These are phyloP conservation scores for Botryosphaeria agaves DNA, from an alignment of 2,329 filamentous ascomycete species.

Conservation along the genomic window DNA sequence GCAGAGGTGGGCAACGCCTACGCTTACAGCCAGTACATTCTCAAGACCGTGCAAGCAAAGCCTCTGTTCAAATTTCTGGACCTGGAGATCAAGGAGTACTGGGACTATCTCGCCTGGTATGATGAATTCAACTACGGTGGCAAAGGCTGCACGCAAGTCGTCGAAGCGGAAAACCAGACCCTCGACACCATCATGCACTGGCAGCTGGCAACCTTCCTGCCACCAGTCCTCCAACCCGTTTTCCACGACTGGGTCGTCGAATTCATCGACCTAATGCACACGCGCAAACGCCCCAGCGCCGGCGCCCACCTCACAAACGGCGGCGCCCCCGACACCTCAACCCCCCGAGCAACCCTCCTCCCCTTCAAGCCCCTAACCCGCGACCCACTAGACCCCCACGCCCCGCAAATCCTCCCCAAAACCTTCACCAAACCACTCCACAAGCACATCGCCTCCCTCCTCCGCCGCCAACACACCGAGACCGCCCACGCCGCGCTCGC, in stretches of 20 bases:
- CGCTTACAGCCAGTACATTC: slow-evolving; percentile 91
- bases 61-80: slow-evolving; percentile 96
- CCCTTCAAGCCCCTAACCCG: slow-evolving; percentile 30
- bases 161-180: slow-evolving; percentile 57
- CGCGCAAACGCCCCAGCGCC: slow-evolving; percentile 49
- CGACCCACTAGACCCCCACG: slow-evolving; percentile 36
- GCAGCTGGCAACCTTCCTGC: slow-evolving; percentile 87
- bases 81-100: slow-evolving; percentile 94
- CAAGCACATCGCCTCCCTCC: slow-evolving; percentile 68
- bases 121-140: slow-evolving; percentile 98
- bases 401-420: slow-evolving; percentile 49
- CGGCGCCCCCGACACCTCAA: slow-evolving; percentile 31
- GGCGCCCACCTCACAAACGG: slow-evolving; percentile 21
- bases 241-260: slow-evolving; percentile 91
- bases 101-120: slow-evolving; percentile 98
- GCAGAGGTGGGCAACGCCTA: slow-evolving; percentile 92
- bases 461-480: slow-evolving; percentile 74
- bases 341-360: slow-evolving; percentile 41
- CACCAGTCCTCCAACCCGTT: slow-evolving; percentile 57
- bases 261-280: slow-evolving; percentile 89
- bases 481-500: slow-evolving; percentile 78
- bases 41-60: slow-evolving; percentile 92
- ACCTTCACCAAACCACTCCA: slow-evolving; percentile 78
- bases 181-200: slow-evolving; percentile 95
- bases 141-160: slow-evolving; percentile 71